These are phyloP conservation scores for Mortierella sp. DNA, from an alignment of 371 early-diverging fungal species.

Conservation along the genomic window DNA sequence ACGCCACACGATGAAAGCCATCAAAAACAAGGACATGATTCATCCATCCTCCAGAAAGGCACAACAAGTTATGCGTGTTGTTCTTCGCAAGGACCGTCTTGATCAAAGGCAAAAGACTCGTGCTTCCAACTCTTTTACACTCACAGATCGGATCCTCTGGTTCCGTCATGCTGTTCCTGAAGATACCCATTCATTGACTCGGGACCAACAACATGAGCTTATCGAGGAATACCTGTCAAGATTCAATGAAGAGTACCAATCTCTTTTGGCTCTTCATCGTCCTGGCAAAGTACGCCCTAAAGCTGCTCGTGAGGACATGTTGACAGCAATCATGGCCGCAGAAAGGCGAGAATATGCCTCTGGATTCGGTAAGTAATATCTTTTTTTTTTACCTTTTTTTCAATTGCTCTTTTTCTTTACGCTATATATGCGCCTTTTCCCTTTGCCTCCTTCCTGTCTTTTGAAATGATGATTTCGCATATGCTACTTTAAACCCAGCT, in stretches of 20 bases:
- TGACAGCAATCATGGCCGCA: slow-evolving; percentile 60
- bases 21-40: slow-evolving; percentile 71
- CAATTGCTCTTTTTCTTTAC: neutral
- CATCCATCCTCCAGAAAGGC: slow-evolving; percentile 77
- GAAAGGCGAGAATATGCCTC: slow-evolving; percentile 69
- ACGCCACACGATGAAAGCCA: slow-evolving; percentile 69
- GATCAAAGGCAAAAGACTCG: slow-evolving; percentile 57
- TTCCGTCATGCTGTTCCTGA: slow-evolving; percentile 72
- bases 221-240: slow-evolving; percentile 63
- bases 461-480: slow-evolving; percentile 45
- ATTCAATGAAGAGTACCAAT: slow-evolving; percentile 66
- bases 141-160: slow-evolving; percentile 71
- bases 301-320: slow-evolving; percentile 62
- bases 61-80: slow-evolving; percentile 65
- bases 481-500: slow-evolving; percentile 57
- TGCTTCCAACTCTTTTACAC: slow-evolving; percentile 30
- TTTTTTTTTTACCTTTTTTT: neutral
- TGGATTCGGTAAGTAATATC: slow-evolving; percentile 72
- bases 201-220: slow-evolving; percentile 64
- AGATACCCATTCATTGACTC: slow-evolving; percentile 55
- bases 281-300: slow-evolving; percentile 65
- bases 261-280: slow-evolving; percentile 61
- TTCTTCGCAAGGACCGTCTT: slow-evolving; percentile 66
- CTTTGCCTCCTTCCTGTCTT: neutral
- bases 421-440: neutral